A percentile compares a stretch with the other conserved stretches of the same genome.
Conservation (phyloP, 1,284 basidiomycete genomes). For the Ceratobasidium sp. region DNA sequence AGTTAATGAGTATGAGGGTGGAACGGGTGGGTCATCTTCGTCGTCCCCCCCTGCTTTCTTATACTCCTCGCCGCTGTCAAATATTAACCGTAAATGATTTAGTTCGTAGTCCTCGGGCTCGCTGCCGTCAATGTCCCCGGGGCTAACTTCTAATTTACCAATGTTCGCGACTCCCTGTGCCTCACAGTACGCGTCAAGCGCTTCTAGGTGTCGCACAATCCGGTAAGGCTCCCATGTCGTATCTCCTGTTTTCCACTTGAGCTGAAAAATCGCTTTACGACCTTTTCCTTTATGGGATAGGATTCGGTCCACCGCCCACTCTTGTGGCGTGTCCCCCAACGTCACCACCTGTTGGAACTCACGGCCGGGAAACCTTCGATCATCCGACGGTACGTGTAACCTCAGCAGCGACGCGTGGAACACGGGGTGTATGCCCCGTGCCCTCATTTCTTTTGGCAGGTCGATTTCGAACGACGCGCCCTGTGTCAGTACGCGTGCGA, state of each 20-base stretch:
- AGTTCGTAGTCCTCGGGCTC: not conserved
- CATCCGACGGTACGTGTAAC: slow-evolving; percentile 38
- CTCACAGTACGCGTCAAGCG: not conserved
- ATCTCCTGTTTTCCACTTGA: slow-evolving; percentile 11
- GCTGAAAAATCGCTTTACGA: not conserved
- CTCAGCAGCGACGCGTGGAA: slow-evolving; percentile 49
- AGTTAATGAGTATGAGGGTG: too few species aligned
- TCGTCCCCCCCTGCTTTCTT: too few species aligned
- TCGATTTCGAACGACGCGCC: slow-evolving; percentile 54
- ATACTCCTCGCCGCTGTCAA: too few species aligned
- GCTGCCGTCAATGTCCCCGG: not conserved
- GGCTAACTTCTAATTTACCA: not conserved
- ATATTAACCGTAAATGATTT: too few species aligned
- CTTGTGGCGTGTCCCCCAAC: slow-evolving; percentile 44
- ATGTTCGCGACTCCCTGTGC: not conserved
- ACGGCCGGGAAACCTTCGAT: slow-evolving; percentile 35
- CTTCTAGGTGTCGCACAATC: not conserved
- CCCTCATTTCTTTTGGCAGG: slow-evolving; percentile 52
- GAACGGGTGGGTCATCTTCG: too few species aligned
- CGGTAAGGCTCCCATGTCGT: slow-evolving; percentile 13
- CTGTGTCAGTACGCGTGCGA: slow-evolving; percentile 50
- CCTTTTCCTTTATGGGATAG: slow-evolving; percentile 53
- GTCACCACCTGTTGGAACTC: not conserved
- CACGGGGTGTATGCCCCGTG: slow-evolving; percentile 37
- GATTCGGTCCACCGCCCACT: slow-evolving; percentile 58